phyloP scores from a whole-genome alignment of 2,329 filamentous ascomycete genomes.

The Aciculosporium take region DNA sequence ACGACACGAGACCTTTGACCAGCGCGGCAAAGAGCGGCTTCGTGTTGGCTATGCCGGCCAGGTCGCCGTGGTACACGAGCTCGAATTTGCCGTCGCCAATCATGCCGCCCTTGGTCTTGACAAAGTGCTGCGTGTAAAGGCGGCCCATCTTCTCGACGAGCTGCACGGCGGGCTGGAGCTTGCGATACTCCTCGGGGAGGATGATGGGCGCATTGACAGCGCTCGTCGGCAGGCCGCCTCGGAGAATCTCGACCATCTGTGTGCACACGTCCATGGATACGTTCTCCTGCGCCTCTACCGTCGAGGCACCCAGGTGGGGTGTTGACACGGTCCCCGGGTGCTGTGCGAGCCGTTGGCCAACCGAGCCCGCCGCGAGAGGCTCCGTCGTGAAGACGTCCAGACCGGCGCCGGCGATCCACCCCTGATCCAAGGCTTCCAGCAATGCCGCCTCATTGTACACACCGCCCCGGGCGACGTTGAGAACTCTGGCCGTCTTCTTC shows the following conservation, averaged over 20 bases:
- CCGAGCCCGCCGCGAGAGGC: slow-evolving; percentile 41
- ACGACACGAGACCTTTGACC: slow-evolving; percentile 59
- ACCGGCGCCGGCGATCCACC: slow-evolving; percentile 61
- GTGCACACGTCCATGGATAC: slow-evolving; percentile 72
- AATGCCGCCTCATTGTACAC: slow-evolving; percentile 67
- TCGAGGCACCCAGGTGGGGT: slow-evolving; percentile 67
- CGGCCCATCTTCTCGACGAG: slow-evolving; percentile 68
- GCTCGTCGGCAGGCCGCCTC: slow-evolving; percentile 56
- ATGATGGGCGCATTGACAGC: slow-evolving; percentile 76
- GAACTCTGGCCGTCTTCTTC: slow-evolving; percentile 57
- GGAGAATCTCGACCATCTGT: slow-evolving; percentile 60
- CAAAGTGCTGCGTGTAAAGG: slow-evolving; percentile 66
- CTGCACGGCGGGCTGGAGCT: slow-evolving; percentile 60
- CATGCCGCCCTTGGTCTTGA: slow-evolving; percentile 25
- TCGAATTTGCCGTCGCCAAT: slow-evolving; percentile 57
- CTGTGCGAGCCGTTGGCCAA: slow-evolving; percentile 46
- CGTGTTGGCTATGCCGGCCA: slow-evolving; percentile 58
- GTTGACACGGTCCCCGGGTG: slow-evolving; percentile 65
- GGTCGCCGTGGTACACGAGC: slow-evolving; percentile 61
- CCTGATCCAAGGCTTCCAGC: slow-evolving; percentile 52
- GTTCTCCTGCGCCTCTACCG: slow-evolving; percentile 71
- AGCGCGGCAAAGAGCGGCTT: slow-evolving; percentile 66
- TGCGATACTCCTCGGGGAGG: slow-evolving; percentile 64
- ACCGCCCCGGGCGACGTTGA: slow-evolving; percentile 69
- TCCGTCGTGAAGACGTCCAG: slow-evolving; percentile 70